These are phyloP conservation scores for Solanum neorickii DNA, from an alignment of 257 asterid species.

Conservation along the genomic window DNA sequence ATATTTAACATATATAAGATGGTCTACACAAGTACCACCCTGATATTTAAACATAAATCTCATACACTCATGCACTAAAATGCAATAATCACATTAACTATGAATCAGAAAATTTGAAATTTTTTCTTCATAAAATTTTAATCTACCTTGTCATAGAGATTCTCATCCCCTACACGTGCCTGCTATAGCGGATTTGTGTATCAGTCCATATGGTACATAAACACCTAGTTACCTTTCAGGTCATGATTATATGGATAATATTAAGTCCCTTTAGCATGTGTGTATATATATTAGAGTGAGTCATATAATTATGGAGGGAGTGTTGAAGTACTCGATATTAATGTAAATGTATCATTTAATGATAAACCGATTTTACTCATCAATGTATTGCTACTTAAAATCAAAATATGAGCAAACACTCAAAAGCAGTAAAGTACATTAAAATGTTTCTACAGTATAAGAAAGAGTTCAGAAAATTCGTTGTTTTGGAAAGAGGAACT, in stretches of 20 bases:
- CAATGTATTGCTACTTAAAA: too few relatives aligned
- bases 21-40: background rate
- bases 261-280: background rate
- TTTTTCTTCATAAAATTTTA: too few relatives aligned
- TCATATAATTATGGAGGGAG: background rate
- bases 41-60: too few relatives aligned
- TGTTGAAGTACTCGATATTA: too few relatives aligned
- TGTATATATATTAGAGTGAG: background rate
- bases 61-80: too few relatives aligned
- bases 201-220: background rate
- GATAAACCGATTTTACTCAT: background rate
- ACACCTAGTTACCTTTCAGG: background rate
- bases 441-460: too few relatives aligned
- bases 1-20: too few relatives aligned
- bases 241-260: background rate
- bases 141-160: too few relatives aligned
- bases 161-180: too few relatives aligned
- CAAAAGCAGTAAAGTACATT: background rate
- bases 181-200: background rate
- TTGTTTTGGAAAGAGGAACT: background rate
- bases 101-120: too few relatives aligned
- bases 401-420: accelerated
- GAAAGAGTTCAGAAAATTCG: background rate
- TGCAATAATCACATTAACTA: too few relatives aligned
- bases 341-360: background rate